Evolutionary conservation across 495 filamentous ascomycete genomes (phyloP), one percentile per base, ranked within the genome.

Genomic region (Penicillium taxi): DNA sequence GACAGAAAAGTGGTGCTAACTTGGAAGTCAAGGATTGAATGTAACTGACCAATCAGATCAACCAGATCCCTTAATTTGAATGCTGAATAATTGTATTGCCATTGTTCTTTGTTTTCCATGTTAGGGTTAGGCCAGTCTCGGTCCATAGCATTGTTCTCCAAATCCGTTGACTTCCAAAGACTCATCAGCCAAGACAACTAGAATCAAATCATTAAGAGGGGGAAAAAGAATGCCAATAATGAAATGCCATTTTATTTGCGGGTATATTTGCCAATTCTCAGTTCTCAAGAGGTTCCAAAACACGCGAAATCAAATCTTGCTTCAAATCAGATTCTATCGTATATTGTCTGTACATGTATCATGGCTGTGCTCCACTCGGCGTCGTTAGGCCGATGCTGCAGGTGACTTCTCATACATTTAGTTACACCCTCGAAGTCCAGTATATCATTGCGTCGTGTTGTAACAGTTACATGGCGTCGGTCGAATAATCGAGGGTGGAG

Each of bases 221-320:
- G n/a, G n/a, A n/a, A n/a, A n/a, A n/a, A n/a, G n/a, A n/a, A n/a
- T n/a, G n/a, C 2, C 16, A 20, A 7, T 14, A 27, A 32, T 4
- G 25, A 42, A 29, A 37, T 30, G 31, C 9, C 28, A 35, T 23
- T 47, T 47, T 42, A 45, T 47, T 47, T 47, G 37, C 38, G 49
- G 52, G 49, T 53, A 55, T 55, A 40, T 44, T n/a, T 41, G 26
- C 17, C 21, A 39, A 27, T 35, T n/a, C n/a, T n/a, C n/a, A n/a
- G 12, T 35, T 15, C 21, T 23, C 20, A 20, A 32, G n/a, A 11
- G 16, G 22, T 17, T 33, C 22, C 31, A 13, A 9, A 33, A 33
- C 31, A 33, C 18, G 31, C 11, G 6, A 4, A 21, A 32, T 19
- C 6, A 21, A 21, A n/a, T n/a, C n/a, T n/a, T n/a, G n/a, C n/a